Evolutionary conservation across 306 rosid species (phyloP).

Genomic region (Ormosia emarginata): DNA sequence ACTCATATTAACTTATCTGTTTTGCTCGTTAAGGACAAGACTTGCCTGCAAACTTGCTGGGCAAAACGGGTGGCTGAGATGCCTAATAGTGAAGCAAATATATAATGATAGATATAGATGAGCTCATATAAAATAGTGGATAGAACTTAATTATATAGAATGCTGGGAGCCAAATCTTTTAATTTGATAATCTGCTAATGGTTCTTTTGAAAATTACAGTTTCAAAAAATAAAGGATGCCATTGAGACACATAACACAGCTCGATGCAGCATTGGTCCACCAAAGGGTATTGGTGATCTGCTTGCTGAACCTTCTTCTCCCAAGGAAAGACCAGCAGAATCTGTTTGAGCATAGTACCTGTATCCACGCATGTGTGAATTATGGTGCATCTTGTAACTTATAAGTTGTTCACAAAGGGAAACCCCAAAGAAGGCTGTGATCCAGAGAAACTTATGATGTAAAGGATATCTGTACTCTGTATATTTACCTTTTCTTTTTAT

Average conservation of each 20-base stretch:
- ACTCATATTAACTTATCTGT: neutral
- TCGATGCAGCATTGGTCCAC: slow-evolving; percentile 97
- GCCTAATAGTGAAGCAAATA: slow-evolving; percentile 8
- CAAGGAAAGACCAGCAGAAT: slow-evolving; percentile 50
- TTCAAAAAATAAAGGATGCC: slow-evolving; percentile 96
- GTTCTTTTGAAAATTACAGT: slow-evolving; percentile 48
- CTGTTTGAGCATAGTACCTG: slow-evolving; percentile 39
- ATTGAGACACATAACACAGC: slow-evolving; percentile 81
- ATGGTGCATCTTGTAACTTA: slow-evolving; percentile 25
- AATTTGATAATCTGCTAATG: slow-evolving; percentile 9
- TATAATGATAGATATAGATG: neutral
- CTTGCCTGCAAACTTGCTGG: neutral
- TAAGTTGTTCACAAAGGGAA: neutral
- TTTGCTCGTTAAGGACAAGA: neutral
- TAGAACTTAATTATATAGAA: neutral
- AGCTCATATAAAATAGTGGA: neutral
- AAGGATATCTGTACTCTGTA: slow-evolving; percentile 46
- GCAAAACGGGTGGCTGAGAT: neutral
- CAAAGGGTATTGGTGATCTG: slow-evolving; percentile 70
- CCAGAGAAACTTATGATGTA: slow-evolving; percentile 16
- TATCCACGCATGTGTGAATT: neutral
- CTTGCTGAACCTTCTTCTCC: slow-evolving; percentile 47
- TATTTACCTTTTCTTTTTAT: slow-evolving; percentile 20
- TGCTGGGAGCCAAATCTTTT: neutral
- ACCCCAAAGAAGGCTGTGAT: slow-evolving; percentile 10